Conservation (phyloP, 2,329 filamentous ascomycete species). For the Alternaria postmessia region DNA sequence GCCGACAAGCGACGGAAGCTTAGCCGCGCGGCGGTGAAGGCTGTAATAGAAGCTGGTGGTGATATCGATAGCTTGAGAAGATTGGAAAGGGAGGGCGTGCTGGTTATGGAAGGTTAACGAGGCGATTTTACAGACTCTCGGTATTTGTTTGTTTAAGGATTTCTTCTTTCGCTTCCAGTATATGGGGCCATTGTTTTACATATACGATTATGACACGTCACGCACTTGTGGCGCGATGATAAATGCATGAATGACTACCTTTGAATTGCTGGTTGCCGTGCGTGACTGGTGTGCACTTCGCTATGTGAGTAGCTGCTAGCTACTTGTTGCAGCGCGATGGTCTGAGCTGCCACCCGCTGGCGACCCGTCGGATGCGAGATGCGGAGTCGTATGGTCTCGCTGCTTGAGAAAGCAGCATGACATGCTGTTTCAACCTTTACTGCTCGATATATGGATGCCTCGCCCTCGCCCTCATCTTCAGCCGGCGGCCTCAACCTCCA, state of each 20-base stretch:
- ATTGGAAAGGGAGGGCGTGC: conserved; percentile 54
- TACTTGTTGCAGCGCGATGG: not conserved
- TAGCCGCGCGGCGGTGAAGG: conserved; percentile 72
- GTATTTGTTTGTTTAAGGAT: not conserved
- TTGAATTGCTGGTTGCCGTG: not conserved
- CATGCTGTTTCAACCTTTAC: not conserved
- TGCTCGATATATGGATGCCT: not conserved
- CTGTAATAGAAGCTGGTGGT: conserved; percentile 74
- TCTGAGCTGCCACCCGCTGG: not conserved
- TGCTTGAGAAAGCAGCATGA: not conserved
- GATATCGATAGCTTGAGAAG: conserved; percentile 60
- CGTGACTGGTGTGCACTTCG: not conserved
- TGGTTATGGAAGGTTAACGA: conserved; percentile 28
- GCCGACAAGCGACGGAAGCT: conserved; percentile 75
- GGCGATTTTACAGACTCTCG: not conserved
- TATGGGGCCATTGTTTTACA: not conserved
- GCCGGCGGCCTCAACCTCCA: conserved; percentile 37
- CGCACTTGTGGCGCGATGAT: conserved; percentile 21
- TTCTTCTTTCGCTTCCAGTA: not conserved
- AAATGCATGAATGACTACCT: conserved; percentile 10
- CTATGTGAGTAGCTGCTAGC: not conserved
- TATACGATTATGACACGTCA: conserved; percentile 18
- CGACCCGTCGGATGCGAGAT: not conserved
- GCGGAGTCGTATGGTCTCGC: not conserved
- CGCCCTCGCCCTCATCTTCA: conserved; percentile 14